Evolutionary conservation across 2,329 filamentous ascomycete genomes (phyloP).

Genomic region (Celoporthe dispersa): DNA sequence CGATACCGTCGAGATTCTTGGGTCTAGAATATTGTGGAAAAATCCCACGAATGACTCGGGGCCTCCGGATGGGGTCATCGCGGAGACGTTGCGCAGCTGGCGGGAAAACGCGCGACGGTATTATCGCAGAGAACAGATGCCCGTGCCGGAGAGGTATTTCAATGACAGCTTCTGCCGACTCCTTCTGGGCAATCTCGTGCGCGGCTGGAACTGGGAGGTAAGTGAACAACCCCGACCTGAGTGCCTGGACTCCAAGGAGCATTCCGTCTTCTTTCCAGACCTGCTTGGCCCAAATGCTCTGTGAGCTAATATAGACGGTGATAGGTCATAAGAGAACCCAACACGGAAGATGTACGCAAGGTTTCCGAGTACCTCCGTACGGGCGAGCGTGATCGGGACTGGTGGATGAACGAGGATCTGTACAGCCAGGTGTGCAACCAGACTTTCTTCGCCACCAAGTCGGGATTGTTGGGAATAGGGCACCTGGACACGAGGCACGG

Average conservation of each 20-base stretch:
- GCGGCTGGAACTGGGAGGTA: not conserved
- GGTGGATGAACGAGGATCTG: not conserved
- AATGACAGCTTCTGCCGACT: not conserved
- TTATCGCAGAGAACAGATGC: not conserved
- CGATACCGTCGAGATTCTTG: not conserved
- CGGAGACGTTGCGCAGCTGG: not conserved
- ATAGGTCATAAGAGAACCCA: not conserved
- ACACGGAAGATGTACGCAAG: not conserved
- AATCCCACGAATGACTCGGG: not conserved
- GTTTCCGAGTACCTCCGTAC: slow-evolving; percentile 6
- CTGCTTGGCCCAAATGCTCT: not conserved
- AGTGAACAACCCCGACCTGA: not conserved
- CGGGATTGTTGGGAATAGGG: slow-evolving; percentile 8
- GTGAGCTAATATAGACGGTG: not conserved
- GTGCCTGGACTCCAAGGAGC: not conserved
- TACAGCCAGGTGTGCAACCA: slow-evolving; percentile 5
- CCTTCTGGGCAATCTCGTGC: slow-evolving; percentile 1
- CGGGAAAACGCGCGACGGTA: not conserved
- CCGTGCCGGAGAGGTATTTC: not conserved
- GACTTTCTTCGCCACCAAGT: slow-evolving; percentile 7
- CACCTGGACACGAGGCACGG: slow-evolving; percentile 6
- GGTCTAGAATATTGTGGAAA: not conserved
- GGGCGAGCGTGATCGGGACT: not conserved
- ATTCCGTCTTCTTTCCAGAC: not conserved
- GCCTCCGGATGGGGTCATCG: not conserved